Evolutionary conservation across 2,329 filamentous ascomycete genomes (phyloP).

Genomic region (Cercospora brassicicola): DNA sequence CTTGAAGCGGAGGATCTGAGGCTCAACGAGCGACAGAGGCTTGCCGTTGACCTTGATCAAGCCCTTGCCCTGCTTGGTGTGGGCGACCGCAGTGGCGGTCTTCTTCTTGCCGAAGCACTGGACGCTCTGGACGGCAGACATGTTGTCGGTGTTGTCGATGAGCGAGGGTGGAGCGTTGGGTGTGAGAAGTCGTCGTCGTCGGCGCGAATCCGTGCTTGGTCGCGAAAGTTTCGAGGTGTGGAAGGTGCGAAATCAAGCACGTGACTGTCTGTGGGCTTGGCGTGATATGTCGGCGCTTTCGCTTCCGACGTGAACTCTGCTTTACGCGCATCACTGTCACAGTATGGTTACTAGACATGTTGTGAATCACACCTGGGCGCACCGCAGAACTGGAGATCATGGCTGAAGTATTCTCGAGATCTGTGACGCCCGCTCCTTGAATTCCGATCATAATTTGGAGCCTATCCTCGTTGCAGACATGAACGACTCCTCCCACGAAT

Average conservation of each 20-base stretch:
- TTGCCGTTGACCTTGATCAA: conserved; percentile 99
- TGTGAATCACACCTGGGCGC: not conserved
- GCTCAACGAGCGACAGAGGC: conserved; percentile 89
- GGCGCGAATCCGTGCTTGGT: conserved; percentile 2
- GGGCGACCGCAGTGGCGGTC: conserved; percentile 72
- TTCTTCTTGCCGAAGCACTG: conserved; percentile 97
- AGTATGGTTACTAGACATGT: not conserved
- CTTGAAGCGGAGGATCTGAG: conserved; percentile 98
- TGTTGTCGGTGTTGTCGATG: conserved; percentile 42
- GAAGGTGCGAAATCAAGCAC: conserved; percentile 6
- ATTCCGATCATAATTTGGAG: not conserved
- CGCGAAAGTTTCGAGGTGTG: conserved; percentile 9
- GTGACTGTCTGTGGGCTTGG: conserved; percentile 12
- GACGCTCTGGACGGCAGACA: conserved; percentile 64
- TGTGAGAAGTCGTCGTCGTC: conserved; percentile 20
- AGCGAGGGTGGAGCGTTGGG: conserved; percentile 12
- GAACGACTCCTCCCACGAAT: not conserved
- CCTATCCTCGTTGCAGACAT: not conserved
- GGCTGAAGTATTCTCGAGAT: not conserved
- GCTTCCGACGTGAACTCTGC: not conserved
- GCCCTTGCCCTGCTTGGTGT: conserved; percentile 89
- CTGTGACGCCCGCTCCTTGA: not conserved
- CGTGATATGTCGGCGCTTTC: not conserved
- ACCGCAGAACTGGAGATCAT: not conserved
- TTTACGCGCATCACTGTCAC: not conserved